Evolutionary conservation across 129 eudicot species (phyloP).

Genomic region (Heracleum sosnowskyi): DNA sequence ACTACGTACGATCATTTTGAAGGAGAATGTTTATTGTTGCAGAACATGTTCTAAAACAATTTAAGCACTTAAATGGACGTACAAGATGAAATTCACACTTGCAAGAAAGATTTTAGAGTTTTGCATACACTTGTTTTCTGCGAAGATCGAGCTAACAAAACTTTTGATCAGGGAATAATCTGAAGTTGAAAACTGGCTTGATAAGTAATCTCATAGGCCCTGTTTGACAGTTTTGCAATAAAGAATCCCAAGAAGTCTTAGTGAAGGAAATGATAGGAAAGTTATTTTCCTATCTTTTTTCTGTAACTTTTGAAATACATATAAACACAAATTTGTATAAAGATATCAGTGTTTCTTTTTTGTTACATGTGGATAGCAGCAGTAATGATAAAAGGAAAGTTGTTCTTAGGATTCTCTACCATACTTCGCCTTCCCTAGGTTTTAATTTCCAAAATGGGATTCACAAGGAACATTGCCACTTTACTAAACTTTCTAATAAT

Average conservation of each 20-base stretch:
- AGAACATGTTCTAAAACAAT: not conserved
- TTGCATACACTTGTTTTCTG: slow-evolving; percentile 1
- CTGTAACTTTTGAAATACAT: not conserved
- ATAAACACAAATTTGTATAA: not conserved
- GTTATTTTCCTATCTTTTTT: not conserved
- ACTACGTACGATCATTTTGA: not conserved
- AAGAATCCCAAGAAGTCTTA: not conserved
- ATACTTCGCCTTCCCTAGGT: not conserved
- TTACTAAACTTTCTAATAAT: not conserved
- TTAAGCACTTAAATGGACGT: not conserved
- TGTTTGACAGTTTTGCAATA: not conserved
- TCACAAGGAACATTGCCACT: not conserved
- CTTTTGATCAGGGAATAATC: not conserved
- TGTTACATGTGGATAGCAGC: not conserved
- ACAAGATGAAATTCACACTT: not conserved
- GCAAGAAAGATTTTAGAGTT: not conserved
- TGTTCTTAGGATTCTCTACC: not conserved
- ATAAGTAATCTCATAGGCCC: no score
- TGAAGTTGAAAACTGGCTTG: not conserved
- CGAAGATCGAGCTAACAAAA: not conserved
- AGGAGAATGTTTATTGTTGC: not conserved
- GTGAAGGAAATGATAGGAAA: not conserved
- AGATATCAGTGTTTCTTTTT: not conserved
- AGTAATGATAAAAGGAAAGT: not conserved
- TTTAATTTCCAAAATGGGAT: not conserved